Evolutionary conservation across 2,329 filamentous ascomycete genomes (phyloP), one percentile per base, ranked within the genome.

Genomic region (Thermoascus crustaceus): DNA sequence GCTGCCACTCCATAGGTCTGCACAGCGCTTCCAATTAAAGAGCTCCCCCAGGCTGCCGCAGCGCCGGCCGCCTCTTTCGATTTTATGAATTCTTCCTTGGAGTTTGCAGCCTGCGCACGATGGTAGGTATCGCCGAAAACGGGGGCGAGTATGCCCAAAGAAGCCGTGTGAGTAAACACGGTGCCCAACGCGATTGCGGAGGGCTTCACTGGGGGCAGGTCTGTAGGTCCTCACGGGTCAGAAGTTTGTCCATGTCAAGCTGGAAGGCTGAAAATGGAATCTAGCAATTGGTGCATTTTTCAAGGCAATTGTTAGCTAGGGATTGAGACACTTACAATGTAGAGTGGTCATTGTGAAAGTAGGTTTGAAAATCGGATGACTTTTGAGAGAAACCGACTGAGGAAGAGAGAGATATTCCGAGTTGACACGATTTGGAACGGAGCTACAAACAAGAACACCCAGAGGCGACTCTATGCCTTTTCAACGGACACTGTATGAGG

Each of bases 161-260:
- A 91, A 55, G 86, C 75, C 54, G 81, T 80, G 70, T 98, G 89
- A 75, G 84, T 95, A 80, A 95, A 98, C 65, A 87, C 70, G 45
- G 88, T 91, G 68, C 91, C 91, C 57, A 96, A 78, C 58, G 89
- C 91, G 60, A 98, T 94, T 57, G 91, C 89, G 59, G 88, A 95
- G 53, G 91, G 91, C 82, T 95, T 96, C 60, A 98, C 91, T 50
- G 88, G 72, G 50, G 80, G 80, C 37, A 85, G 74, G 61, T 83
- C 75, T 80, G 41, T n/a, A 33, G 8, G 10, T 17, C 7, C n/a
- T 17, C 7, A 22, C 24, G 23, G 17, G 17, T 38, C 26, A 34
- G 39, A 13, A 23, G 31, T 13, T 13, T 20, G n/a, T n/a, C n/a
- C n/a, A n/a, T n/a, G n/a, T n/a, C n/a, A n/a, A n/a, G n/a, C 30